Percentiles rank a stretch among this genome's conserved stretches.
phyloP scores from a whole-genome alignment of 2,329 filamentous ascomycete species.

The Fusarium bulbicola region DNA sequence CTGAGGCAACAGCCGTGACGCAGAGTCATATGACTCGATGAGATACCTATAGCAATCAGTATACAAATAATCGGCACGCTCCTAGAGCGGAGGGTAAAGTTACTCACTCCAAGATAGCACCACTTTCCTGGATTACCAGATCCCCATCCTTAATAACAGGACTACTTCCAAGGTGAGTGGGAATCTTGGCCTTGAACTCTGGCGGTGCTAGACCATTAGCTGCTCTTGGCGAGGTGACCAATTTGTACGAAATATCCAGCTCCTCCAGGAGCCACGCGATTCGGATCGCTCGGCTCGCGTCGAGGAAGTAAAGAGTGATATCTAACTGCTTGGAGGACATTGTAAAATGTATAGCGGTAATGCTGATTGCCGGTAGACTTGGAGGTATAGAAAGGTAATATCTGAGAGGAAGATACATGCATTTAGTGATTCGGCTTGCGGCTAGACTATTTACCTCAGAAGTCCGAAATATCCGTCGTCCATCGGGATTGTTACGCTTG shows the following conservation, averaged over 20 bases:
- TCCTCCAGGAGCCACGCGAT: neutral
- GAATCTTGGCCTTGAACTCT: neutral
- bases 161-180: neutral
- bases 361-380: no score
- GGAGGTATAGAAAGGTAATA: no score
- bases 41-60: neutral
- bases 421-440: neutral
- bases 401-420: no score
- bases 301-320: neutral
- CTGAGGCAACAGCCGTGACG: neutral
- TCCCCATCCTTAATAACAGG: neutral
- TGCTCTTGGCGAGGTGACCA: neutral
- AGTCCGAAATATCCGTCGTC: neutral
- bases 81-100: fast-evolving
- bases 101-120: neutral
- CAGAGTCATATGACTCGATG: neutral
- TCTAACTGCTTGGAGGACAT: neutral
- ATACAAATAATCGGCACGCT: fast-evolving
- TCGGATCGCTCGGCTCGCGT: neutral
- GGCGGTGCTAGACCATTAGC: neutral
- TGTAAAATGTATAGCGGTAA: no score
- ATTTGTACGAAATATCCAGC: fast-evolving
- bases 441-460: neutral
- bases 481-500: neutral
- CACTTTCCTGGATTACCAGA: neutral